These are phyloP conservation scores for Coemansia sp. DNA, from an alignment of 192 early-diverging fungal species.

Conservation along the genomic window DNA sequence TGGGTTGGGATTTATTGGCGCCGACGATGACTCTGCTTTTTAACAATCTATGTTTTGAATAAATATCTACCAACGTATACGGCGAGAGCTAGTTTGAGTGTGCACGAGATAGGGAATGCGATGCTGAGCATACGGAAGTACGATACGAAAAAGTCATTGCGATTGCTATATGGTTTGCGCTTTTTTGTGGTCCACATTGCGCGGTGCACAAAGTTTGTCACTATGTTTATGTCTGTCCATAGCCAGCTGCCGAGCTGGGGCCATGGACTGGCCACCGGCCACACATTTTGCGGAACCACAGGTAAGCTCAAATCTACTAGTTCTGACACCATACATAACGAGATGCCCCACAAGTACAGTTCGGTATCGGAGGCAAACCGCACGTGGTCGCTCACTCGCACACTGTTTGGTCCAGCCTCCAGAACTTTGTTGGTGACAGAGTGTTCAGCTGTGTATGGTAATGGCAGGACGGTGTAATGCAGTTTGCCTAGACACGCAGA, in stretches of 20 bases:
- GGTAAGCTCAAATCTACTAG: constrained; percentile 41
- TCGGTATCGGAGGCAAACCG: constrained; percentile 25
- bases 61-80: background rate
- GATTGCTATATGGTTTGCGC: constrained; percentile 30
- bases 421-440: background rate
- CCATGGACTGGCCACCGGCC: constrained; percentile 37
- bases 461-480: constrained; percentile 28
- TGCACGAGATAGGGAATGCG: constrained; percentile 23
- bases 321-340: constrained; percentile 27
- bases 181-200: constrained; percentile 16
- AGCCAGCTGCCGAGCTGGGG: constrained; percentile 28
- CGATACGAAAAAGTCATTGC: constrained; percentile 15
- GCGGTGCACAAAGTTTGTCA: constrained; percentile 12
- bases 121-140: constrained; percentile 15
- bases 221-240: constrained; percentile 42
- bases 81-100: background rate
- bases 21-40: constrained; percentile 36
- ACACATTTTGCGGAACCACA: background rate
- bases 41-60: constrained; percentile 7
- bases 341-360: constrained; percentile 50
- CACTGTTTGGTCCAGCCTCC: background rate
- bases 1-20: constrained; percentile 59
- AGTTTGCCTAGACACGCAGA: constrained; percentile 11
- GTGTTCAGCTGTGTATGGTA: constrained; percentile 8
- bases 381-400: background rate